Evolutionary conservation across 805 yeast species (phyloP).

Genomic region (Saturnispora ahearnii): DNA sequence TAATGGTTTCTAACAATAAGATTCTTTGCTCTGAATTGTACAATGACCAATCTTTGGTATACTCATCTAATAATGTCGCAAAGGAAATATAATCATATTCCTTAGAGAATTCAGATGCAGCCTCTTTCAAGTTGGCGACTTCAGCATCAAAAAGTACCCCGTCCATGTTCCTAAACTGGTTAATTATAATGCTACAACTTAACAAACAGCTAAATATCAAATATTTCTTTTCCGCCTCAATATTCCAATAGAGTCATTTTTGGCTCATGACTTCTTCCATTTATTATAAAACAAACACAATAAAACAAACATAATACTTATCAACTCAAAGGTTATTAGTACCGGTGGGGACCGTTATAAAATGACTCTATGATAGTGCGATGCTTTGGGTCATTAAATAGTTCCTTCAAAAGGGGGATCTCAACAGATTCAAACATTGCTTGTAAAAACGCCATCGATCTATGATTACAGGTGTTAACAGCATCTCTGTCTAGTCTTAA

Average conservation of each 20-base stretch:
- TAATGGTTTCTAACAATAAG: constrained; percentile 37
- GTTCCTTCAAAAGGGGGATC: constrained; percentile 1
- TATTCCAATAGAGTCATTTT: not conserved
- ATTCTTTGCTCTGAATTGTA: constrained; percentile 44
- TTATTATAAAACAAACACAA: no score
- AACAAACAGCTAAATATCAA: not conserved
- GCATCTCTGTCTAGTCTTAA: constrained; percentile 4
- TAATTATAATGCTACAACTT: not conserved
- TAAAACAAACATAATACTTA: no score
- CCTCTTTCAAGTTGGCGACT: constrained; percentile 14
- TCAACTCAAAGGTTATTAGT: not conserved
- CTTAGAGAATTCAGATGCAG: constrained; percentile 27
- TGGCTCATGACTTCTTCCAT: no score
- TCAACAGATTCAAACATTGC: constrained; percentile 1
- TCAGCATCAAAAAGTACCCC: constrained; percentile 4
- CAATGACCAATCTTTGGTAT: constrained; percentile 39
- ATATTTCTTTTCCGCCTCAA: no score
- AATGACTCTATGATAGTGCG: not conserved
- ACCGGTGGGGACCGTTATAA: not conserved
- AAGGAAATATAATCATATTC: constrained; percentile 59
- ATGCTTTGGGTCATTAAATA: not conserved
- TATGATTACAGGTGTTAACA: constrained; percentile 7
- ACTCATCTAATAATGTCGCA: constrained; percentile 61
- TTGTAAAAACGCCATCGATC: constrained; percentile 9
- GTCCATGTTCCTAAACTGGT: not conserved